Base-by-base conservation (phyloP, 768 basidiomycete genomes). In the Mycena leptocephala region DNA sequence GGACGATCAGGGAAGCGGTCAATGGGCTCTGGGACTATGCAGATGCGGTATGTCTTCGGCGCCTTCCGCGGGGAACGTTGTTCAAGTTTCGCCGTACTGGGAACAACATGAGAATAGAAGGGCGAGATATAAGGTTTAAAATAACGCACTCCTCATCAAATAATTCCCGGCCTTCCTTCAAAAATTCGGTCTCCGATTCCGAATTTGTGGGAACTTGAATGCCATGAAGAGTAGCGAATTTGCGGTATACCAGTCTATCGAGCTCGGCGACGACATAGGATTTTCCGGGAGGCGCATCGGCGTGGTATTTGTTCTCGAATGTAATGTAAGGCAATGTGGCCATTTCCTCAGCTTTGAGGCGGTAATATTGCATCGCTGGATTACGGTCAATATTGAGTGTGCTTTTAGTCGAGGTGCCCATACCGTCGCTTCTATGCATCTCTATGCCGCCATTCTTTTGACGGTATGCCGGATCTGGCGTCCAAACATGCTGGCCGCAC, bases 301-400 rank as follows among this genome's bases (percentile, higher is more conserved):
- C 22, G 16, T 48, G 33, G 33, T 37, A 4, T 14, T 61, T 3
- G 11, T 70, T 70, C 32, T 32, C 68, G 32, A 70, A 70, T 3
- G 39, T 26, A 22, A 70, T 8, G 24, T 62, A 62, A 35, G 69
- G 69, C 24, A 70, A 62, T 13, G 58, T 70, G 2, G n/a, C 59
- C 8, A 70, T 35, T 26, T 70, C 69, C 14, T 46, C 11, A 7
- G 22, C 18, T 4, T 14, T 39, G 26, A 70, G 46, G 7, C 58
- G 59, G 43, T 62, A 70, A 53, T 62, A 13, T 13, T 13, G 10
- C 69, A 70, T 70, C 37, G 69, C 69, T 70, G 5, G 28, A 37
- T 16, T 24, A 1, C 5, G 4, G 16, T 61, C 58, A 58, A n/a
- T 26, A 24, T 20, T 26, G 4, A 35, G 14, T 16, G 4, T n/a